Conservation (phyloP, 2,329 filamentous ascomycete species). For the Pseudonectria foliicola region DNA sequence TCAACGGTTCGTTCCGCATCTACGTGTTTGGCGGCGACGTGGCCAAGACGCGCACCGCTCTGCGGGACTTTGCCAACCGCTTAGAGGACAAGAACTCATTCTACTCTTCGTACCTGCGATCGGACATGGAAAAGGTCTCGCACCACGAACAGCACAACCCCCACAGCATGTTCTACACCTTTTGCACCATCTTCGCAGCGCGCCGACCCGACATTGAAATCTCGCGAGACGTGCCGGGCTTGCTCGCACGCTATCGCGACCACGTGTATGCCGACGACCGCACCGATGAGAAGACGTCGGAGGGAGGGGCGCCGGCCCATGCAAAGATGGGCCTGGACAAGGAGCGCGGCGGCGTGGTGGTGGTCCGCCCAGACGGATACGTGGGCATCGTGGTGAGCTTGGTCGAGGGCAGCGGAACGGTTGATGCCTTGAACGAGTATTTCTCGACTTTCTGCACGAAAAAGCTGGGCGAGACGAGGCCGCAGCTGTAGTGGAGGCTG, state of each 20-base stretch:
- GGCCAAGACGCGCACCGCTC: constrained; percentile 49
- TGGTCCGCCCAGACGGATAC: constrained; percentile 83
- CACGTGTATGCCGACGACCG: constrained; percentile 84
- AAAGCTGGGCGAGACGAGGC: constrained; percentile 33
- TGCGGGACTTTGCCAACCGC: constrained; percentile 62
- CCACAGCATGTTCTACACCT: constrained; percentile 73
- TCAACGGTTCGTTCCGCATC: constrained; percentile 82
- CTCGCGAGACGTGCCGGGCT: constrained; percentile 57
- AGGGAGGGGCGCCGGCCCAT: constrained; percentile 68
- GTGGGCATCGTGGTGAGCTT: constrained; percentile 69
- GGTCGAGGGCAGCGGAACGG: constrained; percentile 68
- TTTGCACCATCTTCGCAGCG: constrained; percentile 68
- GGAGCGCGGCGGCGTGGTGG: constrained; percentile 68
- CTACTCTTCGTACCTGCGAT: constrained; percentile 57
- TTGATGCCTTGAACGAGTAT: constrained; percentile 76
- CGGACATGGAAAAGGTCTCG: constrained; percentile 55
- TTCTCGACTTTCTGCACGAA: constrained; percentile 68
- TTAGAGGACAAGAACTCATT: constrained; percentile 64
- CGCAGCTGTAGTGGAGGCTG: constrained; percentile 19
- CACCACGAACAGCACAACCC: constrained; percentile 81
- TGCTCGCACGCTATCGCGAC: constrained; percentile 69
- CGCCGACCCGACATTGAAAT: constrained; percentile 67
- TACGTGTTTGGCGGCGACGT: constrained; percentile 77
- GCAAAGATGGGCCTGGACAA: constrained; percentile 77
- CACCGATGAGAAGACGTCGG: constrained; percentile 61